Base-by-base conservation (phyloP, 1,139 yeast genomes). In the Debaryomyces coudertii region DNA sequence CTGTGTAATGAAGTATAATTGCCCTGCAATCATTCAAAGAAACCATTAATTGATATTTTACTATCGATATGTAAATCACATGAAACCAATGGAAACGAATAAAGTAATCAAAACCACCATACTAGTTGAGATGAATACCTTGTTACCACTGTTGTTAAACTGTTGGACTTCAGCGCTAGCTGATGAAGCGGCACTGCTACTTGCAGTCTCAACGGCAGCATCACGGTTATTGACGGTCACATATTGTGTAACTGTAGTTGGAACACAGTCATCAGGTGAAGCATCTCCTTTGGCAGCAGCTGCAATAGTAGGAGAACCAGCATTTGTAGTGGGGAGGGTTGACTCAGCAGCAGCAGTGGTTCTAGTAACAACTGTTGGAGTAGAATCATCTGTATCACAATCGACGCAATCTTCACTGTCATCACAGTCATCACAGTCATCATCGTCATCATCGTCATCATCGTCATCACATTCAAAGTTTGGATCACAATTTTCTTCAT, bases 391-490 rank as follows among this genome's bases (percentile, higher is more conserved):
- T 18, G 36, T 44, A 31, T 28, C 42, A 40, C 45, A 44, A 15
- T 39, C 43, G n/a, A 24, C 47, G 7, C 44, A 36, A 30, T 44
- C 44, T 15, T 31, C 44, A 25, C 34, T 14, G 20, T 42, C 41
- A 9, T 35, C 43, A 6, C 41, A 44, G 15, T 42, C 43, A 6
- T 46, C 48, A 16, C 45, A 47, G 11, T 42, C 49, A 27, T 47
- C 51, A n/a, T 33, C 38, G 20, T 44, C 51, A 11, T 39, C 44
- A 20, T 47, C 53, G 15, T 43, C 48, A 20, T 47, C 53, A 28
- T 44, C 53, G 15, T 42, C 55, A 42, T 36, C 47, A 22, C 29
- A 28, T 20, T 45, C 47, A 38, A 47, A 46, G 14, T 33, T 45
- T 30, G 36, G 36, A 27, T 34, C 45, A 20, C 44, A 35, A 11